phyloP scores from a whole-genome alignment of 371 early-diverging fungal genomes.

The Apophysomyces ossiformis region DNA sequence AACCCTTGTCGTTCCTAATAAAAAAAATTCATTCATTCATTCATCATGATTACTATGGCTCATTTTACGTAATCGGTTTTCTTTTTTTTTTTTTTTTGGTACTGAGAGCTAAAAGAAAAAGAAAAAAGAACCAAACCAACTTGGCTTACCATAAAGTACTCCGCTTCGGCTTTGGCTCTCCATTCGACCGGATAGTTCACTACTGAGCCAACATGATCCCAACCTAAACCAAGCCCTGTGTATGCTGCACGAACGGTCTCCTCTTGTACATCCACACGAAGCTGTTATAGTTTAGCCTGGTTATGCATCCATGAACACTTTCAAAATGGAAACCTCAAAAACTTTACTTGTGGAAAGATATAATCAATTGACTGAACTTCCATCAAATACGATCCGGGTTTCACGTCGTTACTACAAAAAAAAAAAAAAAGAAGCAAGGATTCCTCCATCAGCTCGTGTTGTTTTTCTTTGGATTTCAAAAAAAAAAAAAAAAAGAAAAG shows the following conservation, averaged over 20 bases:
- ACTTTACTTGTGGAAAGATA: constrained; percentile 45
- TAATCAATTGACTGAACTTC: constrained; percentile 52
- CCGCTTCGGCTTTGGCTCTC: constrained; percentile 48
- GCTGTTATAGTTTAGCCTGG: constrained; percentile 20
- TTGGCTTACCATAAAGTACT: constrained; percentile 48
- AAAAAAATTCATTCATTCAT: no score
- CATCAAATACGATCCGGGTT: constrained; percentile 50
- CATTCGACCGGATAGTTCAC: constrained; percentile 46
- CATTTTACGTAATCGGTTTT: constrained; percentile 7
- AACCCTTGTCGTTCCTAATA: constrained; percentile 50
- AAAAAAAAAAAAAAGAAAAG: no score
- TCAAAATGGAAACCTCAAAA: background rate
- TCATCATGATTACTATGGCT: no score
- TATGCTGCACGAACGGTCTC: constrained; percentile 36
- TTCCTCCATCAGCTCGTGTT: no score
- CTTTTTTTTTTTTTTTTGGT: background rate
- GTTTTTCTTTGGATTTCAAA: no score
- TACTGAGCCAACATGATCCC: constrained; percentile 40
- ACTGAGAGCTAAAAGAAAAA: no score
- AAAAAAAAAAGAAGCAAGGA: no score
- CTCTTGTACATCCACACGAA: constrained; percentile 48
- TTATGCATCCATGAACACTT: no score
- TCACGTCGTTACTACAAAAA: constrained; percentile 21
- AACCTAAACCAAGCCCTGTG: constrained; percentile 39
- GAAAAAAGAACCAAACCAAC: no score